Evolutionary conservation across 2,329 filamentous ascomycete species (phyloP), one percentile per base, ranked within the genome.

Genomic region (Pseudogymnoascus sp.): DNA sequence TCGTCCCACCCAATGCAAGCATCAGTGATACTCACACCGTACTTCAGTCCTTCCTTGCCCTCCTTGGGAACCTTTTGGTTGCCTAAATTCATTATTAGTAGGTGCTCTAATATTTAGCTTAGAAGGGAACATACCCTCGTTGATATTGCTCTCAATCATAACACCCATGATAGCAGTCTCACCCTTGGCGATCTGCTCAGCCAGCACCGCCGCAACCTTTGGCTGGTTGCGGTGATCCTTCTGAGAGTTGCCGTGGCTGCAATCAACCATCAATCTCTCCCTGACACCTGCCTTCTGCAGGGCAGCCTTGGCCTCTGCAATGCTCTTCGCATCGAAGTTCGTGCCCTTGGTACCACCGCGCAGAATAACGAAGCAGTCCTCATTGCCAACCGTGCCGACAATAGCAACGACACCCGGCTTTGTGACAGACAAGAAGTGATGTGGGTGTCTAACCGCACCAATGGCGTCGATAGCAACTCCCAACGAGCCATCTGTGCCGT

Each of bases 191-290:
- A 99, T 90, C 78, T 99, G 95, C 72, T 90, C 87, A 1, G 90
- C 92, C 63, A 99, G 76, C 9, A 82, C 84, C 60, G 86, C 87
- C 3, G 92, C 93, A 18, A 99, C 95, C 82, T 93, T 92, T 68
- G 93, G 93, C 79, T 99, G 95, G 77, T 97, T 99, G 79, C 87
- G 92, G 83, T 97, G 93, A 78, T 97, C 86, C 84, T 99, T 99
- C 74, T 88, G 80, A 53, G 91, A 96, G 81, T 97, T 97, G 68
- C 95, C 95, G 76, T 99, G 95, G 75, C 90, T 95, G 84, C 95
- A 99, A 78, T 99, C 95, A 31, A 99, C 88, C 95, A 99, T 99
- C 72, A 99, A 81, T 67, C 91, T 83, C 68, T 90, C 82, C 63
- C 82, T 82, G 66, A 95, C 79, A 21, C 88, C 88, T 72, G 91